phyloP scores from a whole-genome alignment of 1,284 basidiomycete species.

The Naganishia sp. region DNA sequence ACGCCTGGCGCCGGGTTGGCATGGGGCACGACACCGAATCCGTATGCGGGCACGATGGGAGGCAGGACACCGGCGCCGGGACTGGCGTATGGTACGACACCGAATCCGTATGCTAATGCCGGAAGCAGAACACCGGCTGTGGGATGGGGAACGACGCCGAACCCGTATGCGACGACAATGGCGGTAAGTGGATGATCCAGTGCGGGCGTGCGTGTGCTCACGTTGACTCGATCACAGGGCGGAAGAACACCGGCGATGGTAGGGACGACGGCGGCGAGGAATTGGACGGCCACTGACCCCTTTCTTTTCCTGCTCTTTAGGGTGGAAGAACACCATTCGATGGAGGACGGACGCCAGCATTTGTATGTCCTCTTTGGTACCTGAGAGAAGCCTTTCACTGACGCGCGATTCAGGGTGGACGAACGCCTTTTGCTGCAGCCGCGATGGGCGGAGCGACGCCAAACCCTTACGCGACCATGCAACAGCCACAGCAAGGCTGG shows the following conservation, averaged over 20 bases:
- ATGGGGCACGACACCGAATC: slow-evolving; percentile 68
- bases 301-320: slow-evolving; percentile 8
- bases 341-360: slow-evolving; percentile 52
- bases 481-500: slow-evolving; percentile 37
- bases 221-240: slow-evolving; percentile 28
- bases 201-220: not conserved
- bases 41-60: slow-evolving; percentile 47
- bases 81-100: slow-evolving; percentile 57
- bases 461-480: slow-evolving; percentile 57
- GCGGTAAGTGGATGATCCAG: slow-evolving; percentile 40
- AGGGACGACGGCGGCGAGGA: slow-evolving; percentile 42
- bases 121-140: slow-evolving; percentile 61
- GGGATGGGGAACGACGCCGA: slow-evolving; percentile 62
- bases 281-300: slow-evolving; percentile 30
- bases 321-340: slow-evolving; percentile 43
- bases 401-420: slow-evolving; percentile 34
- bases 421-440: slow-evolving; percentile 36
- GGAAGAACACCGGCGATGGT: slow-evolving; percentile 39
- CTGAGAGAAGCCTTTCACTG: slow-evolving; percentile 29
- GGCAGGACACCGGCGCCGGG: slow-evolving; percentile 53
- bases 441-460: slow-evolving; percentile 57
- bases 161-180: slow-evolving; percentile 61
- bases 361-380: slow-evolving; percentile 36
- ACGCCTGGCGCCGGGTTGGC: slow-evolving; percentile 50
- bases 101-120: slow-evolving; percentile 66